Conservation (phyloP, 140 eudicot genomes). For the Erigeron philadelphicus region DNA sequence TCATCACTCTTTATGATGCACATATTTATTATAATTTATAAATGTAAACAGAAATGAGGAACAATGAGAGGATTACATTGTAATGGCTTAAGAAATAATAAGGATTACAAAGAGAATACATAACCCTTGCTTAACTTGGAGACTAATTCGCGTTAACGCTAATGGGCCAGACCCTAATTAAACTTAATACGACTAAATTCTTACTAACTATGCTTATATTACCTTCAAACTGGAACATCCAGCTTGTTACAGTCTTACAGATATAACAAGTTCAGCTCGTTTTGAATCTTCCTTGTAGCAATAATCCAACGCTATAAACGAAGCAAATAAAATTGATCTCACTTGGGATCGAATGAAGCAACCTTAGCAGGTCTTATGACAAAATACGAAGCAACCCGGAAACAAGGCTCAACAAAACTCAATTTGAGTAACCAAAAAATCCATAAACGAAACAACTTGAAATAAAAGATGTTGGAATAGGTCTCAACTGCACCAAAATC, state of each 20-base stretch:
- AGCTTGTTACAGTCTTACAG: neutral
- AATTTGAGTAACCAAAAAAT: neutral
- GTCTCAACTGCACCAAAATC: neutral
- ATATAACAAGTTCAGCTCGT: neutral
- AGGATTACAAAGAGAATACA: neutral
- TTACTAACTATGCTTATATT: neutral
- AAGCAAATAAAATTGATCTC: neutral
- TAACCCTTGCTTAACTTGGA: neutral
- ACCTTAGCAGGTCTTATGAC: neutral
- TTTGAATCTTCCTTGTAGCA: neutral
- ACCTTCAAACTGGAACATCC: neutral
- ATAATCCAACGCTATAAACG: neutral
- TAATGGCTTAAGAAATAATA: neutral
- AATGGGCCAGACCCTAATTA: no score
- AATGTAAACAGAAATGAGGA: neutral
- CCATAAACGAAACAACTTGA: neutral
- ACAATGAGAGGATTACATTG: neutral
- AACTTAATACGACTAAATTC: no score
- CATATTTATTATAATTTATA: neutral
- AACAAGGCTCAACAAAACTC: neutral
- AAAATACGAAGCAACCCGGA: neutral
- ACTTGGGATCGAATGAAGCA: neutral
- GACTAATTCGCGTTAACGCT: neutral
- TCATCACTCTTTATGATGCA: conserved; percentile 9
- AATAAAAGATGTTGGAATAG: neutral